A percentile compares a stretch with the other conserved stretches of the same genome.
These are phyloP conservation scores for Ascomycota sp. DNA, from an alignment of 2,329 filamentous ascomycete genomes.

Conservation along the genomic window DNA sequence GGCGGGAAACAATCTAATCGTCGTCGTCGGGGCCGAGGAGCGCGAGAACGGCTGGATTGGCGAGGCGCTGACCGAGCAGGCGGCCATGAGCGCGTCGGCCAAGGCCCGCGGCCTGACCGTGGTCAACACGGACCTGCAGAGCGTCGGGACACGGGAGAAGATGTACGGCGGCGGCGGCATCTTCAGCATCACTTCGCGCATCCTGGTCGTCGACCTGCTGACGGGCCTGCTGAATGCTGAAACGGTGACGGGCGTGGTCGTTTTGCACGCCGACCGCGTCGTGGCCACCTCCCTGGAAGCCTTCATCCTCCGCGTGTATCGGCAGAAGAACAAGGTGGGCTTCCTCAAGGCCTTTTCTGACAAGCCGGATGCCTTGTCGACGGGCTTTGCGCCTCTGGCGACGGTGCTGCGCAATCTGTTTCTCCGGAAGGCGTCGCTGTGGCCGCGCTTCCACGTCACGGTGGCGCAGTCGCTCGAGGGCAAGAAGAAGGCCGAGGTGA, in stretches of 20 bases:
- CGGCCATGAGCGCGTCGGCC: constrained; percentile 66
- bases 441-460: constrained; percentile 81
- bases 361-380: constrained; percentile 73
- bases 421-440: constrained; percentile 69
- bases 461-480: constrained; percentile 82
- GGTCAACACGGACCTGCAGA: constrained; percentile 89
- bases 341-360: constrained; percentile 96
- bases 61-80: constrained; percentile 87
- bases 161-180: constrained; percentile 80
- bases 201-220: constrained; percentile 81
- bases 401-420: constrained; percentile 85
- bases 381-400: constrained; percentile 69
- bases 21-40: constrained; percentile 77
- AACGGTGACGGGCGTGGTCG: constrained; percentile 67
- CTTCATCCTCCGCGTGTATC: constrained; percentile 83
- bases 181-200: constrained; percentile 89
- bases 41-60: constrained; percentile 94
- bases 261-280: constrained; percentile 76
- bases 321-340: constrained; percentile 82
- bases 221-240: constrained; percentile 66
- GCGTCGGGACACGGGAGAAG: constrained; percentile 69
- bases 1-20: constrained; percentile 76
- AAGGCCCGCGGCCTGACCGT: constrained; percentile 71
- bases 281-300: constrained; percentile 78
- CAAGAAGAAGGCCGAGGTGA: constrained; percentile 84